Percentiles rank a stretch among this genome's conserved stretches.
These are phyloP conservation scores for Nepenthes alata DNA, from an alignment of 179 eudicot genomes.

Conservation along the genomic window DNA sequence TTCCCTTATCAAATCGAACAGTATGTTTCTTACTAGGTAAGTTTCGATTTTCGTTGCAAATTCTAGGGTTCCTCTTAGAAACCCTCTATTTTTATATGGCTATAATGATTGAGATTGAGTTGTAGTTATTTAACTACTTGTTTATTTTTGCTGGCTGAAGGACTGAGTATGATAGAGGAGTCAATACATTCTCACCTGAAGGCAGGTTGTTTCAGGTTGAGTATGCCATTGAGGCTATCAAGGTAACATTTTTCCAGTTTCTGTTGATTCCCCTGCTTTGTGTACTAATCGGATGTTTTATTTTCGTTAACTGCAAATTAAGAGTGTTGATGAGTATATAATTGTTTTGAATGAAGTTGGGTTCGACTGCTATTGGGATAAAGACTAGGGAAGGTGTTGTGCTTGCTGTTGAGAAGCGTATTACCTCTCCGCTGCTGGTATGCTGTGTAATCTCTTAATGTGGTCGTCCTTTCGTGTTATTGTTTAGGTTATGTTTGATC, in stretches of 20 bases:
- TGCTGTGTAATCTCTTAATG: neutral
- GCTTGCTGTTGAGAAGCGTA: constrained; percentile 97
- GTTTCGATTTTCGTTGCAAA: constrained; percentile 8
- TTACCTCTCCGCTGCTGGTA: constrained; percentile 96
- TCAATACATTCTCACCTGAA: constrained; percentile 97
- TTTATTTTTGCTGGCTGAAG: constrained; percentile 25
- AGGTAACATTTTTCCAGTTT: constrained; percentile 28
- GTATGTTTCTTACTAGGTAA: constrained; percentile 80
- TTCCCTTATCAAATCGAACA: constrained; percentile 13
- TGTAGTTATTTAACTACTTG: neutral
- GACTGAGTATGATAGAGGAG: constrained; percentile 99
- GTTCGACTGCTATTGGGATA: constrained; percentile 94
- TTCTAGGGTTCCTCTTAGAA: constrained; percentile 8
- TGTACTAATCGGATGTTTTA: too few relatives aligned
- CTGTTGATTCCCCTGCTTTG: neutral
- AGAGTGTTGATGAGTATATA: neutral
- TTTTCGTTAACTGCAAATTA: too few relatives aligned
- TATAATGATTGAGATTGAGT: neutral
- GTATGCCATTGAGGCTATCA: constrained; percentile 97
- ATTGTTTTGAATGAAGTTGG: constrained; percentile 42
- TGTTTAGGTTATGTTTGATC: too few relatives aligned
- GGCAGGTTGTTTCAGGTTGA: constrained; percentile 98
- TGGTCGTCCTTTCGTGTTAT: too few relatives aligned
- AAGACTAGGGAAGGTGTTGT: constrained; percentile 98
- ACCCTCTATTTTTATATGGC: neutral